A percentile compares a stretch with the other conserved stretches of the same genome.
phyloP scores from a whole-genome alignment of 2,329 filamentous ascomycete genomes.

The Aspergillus floridensis region DNA sequence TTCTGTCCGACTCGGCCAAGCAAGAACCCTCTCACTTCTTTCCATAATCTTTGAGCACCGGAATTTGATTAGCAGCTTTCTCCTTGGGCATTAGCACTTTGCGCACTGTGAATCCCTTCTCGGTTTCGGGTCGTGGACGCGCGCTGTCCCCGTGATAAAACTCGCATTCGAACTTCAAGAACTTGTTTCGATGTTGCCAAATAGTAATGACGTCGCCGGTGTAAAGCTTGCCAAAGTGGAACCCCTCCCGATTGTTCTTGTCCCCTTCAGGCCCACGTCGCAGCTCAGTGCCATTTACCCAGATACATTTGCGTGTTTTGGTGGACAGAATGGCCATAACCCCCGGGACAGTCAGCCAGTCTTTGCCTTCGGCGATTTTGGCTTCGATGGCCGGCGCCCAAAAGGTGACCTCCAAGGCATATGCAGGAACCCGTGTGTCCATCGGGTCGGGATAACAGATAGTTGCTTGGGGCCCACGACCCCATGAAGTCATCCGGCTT shows the following conservation, averaged over 20 bases:
- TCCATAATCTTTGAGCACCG: slow-evolving; percentile 20
- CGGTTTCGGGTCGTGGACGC: slow-evolving; percentile 38
- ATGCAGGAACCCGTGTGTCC: slow-evolving; percentile 75
- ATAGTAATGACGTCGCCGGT: slow-evolving; percentile 75
- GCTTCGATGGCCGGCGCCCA: slow-evolving; percentile 68
- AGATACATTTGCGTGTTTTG: slow-evolving; percentile 72
- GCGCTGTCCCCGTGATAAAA: slow-evolving; percentile 49
- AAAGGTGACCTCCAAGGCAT: slow-evolving; percentile 73
- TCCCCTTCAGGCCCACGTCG: slow-evolving; percentile 55
- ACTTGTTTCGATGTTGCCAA: slow-evolving; percentile 52
- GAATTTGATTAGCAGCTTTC: slow-evolving; percentile 25
- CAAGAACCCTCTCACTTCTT: slow-evolving; percentile 7
- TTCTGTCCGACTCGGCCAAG: background rate
- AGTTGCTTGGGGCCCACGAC: slow-evolving; percentile 68
- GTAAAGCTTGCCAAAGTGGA: slow-evolving; percentile 65
- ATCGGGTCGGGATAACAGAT: slow-evolving; percentile 59
- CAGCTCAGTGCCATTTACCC: slow-evolving; percentile 70
- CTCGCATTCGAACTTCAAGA: slow-evolving; percentile 45
- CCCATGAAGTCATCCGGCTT: slow-evolving; percentile 71
- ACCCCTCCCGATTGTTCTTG: slow-evolving; percentile 49
- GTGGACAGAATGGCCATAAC: slow-evolving; percentile 73
- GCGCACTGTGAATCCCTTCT: slow-evolving; percentile 41
- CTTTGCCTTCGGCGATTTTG: slow-evolving; percentile 54
- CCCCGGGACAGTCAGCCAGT: slow-evolving; percentile 54
- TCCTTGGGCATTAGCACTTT: slow-evolving; percentile 36